Percentiles rank a stretch among this genome's conserved stretches.
Conservation (phyloP, 495 filamentous ascomycete species). For the Podospora fimiseda region DNA sequence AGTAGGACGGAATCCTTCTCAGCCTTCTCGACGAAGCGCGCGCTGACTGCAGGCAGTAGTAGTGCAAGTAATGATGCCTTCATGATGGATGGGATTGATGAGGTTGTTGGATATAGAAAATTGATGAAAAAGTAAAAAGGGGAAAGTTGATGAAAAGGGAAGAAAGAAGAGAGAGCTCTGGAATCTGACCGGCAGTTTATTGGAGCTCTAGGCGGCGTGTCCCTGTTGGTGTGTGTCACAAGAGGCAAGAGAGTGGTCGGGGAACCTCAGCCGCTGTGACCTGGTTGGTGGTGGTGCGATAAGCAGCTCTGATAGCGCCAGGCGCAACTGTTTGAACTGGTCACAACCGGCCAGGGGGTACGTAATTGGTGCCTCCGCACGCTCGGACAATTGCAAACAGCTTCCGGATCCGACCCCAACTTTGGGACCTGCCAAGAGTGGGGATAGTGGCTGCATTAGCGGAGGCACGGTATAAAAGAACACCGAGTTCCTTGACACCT, state of each 20-base stretch:
- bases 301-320: not conserved
- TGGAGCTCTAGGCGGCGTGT: not conserved
- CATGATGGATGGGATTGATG: conserved; percentile 14
- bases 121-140: not conserved
- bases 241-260: not conserved
- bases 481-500: not conserved
- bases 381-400: not conserved
- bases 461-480: not conserved
- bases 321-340: too few species aligned
- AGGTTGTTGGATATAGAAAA: not conserved
- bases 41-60: conserved; percentile 43
- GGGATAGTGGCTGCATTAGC: not conserved
- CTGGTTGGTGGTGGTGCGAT: not conserved
- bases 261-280: not conserved
- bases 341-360: not conserved
- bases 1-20: conserved; percentile 38
- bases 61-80: conserved; percentile 40
- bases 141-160: not conserved
- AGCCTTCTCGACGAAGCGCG: conserved; percentile 45
- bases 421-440: not conserved
- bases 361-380: not conserved
- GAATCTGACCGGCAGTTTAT: not conserved
- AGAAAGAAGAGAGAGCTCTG: not conserved
- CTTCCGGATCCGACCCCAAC: not conserved
- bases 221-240: too few species aligned